Evolutionary conservation across 176 grass and related monocot genomes (phyloP).

Genomic region (Carex pumila): DNA sequence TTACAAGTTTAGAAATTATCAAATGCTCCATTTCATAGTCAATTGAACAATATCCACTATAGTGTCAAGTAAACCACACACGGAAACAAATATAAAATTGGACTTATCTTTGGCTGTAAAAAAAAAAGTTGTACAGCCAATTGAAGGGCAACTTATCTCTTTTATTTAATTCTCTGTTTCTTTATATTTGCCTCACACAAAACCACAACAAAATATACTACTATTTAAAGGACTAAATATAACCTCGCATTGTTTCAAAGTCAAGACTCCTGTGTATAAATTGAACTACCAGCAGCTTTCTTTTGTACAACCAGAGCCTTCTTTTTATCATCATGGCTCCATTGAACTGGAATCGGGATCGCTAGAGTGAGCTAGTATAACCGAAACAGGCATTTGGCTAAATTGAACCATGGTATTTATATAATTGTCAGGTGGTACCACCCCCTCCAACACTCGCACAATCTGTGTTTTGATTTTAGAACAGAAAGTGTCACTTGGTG

Average conservation of each 20-base stretch:
- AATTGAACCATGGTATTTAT: background rate
- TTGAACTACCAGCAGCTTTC: background rate
- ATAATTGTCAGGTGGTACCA: background rate
- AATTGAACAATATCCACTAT: background rate
- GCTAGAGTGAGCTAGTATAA: background rate
- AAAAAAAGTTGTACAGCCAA: background rate
- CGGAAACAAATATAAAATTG: background rate
- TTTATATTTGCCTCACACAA: background rate
- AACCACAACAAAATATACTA: background rate
- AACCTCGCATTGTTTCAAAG: background rate
- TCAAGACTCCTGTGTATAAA: background rate
- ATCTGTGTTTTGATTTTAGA: background rate
- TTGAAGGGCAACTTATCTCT: background rate
- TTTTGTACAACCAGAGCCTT: background rate
- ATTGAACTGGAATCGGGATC: background rate
- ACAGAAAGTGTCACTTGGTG: background rate
- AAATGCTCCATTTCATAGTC: background rate
- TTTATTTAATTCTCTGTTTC: background rate
- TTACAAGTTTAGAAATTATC: background rate
- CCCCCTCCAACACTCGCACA: background rate
- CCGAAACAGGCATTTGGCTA: background rate
- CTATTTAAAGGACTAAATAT: background rate
- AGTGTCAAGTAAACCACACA: background rate
- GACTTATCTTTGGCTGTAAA: background rate
- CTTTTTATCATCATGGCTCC: background rate